These are phyloP conservation scores for Diplodia intermedia DNA, from an alignment of 2,329 filamentous ascomycete species.

Conservation along the genomic window DNA sequence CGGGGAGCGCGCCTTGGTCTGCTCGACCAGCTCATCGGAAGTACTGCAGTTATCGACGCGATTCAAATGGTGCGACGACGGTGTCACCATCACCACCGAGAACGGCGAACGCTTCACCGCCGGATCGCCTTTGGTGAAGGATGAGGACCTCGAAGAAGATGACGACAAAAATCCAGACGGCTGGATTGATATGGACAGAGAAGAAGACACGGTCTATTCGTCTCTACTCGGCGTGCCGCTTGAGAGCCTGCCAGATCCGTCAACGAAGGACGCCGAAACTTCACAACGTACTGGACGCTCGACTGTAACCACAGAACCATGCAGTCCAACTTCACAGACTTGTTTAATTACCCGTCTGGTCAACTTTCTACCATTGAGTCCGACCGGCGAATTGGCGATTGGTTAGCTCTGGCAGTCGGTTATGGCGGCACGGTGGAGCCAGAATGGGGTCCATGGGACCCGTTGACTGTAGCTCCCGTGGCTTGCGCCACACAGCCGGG, in stretches of 20 bases:
- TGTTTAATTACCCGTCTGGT: neutral
- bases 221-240: neutral
- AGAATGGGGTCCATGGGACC: neutral
- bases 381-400: neutral
- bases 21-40: neutral
- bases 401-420: too few species aligned
- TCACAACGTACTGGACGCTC: neutral
- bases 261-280: neutral
- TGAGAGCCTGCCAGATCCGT: neutral
- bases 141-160: neutral
- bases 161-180: neutral
- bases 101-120: too few species aligned
- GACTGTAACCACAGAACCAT: neutral
- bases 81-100: too few species aligned
- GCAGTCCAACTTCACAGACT: neutral
- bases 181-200: neutral
- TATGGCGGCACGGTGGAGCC: neutral
- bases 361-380: neutral
- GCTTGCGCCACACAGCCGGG: neutral
- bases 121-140: neutral
- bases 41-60: neutral
- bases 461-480: neutral
- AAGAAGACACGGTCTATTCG: neutral
- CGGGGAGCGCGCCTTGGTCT: neutral
- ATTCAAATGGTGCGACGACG: too few species aligned